Percentiles rank a stretch among this genome's conserved stretches.
Conservation (phyloP, 1,284 basidiomycete genomes). For the Ustilago bromivora region DNA sequence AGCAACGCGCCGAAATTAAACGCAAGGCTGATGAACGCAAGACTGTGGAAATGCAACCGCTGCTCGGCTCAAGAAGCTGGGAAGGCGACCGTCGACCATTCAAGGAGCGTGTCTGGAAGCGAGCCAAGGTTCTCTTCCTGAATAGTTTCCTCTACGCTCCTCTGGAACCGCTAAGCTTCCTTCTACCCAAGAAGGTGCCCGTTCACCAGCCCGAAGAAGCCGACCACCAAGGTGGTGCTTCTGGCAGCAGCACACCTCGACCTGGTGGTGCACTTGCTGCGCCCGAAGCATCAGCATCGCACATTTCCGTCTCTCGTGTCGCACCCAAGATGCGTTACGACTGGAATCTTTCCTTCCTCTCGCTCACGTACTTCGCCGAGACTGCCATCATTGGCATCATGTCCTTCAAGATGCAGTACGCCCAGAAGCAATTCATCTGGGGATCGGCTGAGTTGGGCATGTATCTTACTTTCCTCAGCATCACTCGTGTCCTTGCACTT, state of each 20-base stretch:
- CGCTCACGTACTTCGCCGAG: constrained; percentile 63
- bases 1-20: constrained; percentile 33
- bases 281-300: constrained; percentile 47
- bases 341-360: constrained; percentile 63
- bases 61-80: constrained; percentile 19
- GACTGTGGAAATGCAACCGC: constrained; percentile 43
- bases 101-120: constrained; percentile 47
- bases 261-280: constrained; percentile 23
- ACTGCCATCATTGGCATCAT: constrained; percentile 59
- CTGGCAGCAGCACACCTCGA: constrained; percentile 25
- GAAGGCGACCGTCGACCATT: constrained; percentile 20
- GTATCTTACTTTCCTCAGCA: constrained; percentile 60
- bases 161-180: constrained; percentile 54
- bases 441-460: constrained; percentile 59
- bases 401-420: constrained; percentile 65
- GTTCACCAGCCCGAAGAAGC: constrained; percentile 26
- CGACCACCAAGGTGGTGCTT: not conserved
- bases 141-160: constrained; percentile 49
- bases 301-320: constrained; percentile 61
- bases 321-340: constrained; percentile 50
- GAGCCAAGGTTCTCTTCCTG: constrained; percentile 45
- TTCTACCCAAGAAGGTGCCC: constrained; percentile 55
- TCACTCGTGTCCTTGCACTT: constrained; percentile 62
- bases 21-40: constrained; percentile 44
- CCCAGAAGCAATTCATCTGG: constrained; percentile 64